phyloP scores from a whole-genome alignment of 768 basidiomycete genomes.

The Sistotremastrum niveocremeum region DNA sequence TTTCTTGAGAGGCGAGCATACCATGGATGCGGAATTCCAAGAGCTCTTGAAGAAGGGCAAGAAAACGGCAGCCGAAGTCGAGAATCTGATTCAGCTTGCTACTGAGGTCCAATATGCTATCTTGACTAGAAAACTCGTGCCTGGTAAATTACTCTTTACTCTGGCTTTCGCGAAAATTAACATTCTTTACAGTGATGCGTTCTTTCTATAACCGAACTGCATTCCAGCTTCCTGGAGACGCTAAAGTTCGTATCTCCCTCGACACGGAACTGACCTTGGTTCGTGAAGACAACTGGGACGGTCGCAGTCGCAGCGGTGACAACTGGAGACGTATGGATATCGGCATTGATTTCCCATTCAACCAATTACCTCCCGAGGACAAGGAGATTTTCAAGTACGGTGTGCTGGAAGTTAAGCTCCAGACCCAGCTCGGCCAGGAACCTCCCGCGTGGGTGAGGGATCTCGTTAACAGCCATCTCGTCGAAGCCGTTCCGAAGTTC shows the following conservation, averaged over 20 bases:
- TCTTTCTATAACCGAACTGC: slow-evolving; percentile 99
- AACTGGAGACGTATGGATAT: slow-evolving; percentile 96
- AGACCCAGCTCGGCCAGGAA: slow-evolving; percentile 91
- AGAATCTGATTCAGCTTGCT: slow-evolving; percentile 92
- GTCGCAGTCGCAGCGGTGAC: slow-evolving; percentile 51
- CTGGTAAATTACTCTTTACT: slow-evolving; percentile 41
- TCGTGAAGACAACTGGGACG: slow-evolving; percentile 96
- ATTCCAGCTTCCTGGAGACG: slow-evolving; percentile 97
- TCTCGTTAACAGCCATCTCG: slow-evolving; percentile 87
- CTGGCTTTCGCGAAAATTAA: slow-evolving; percentile 1
- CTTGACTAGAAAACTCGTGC: slow-evolving; percentile 63
- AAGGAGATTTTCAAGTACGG: slow-evolving; percentile 91
- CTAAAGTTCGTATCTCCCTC: slow-evolving; percentile 95
- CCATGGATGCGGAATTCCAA: slow-evolving; percentile 87
- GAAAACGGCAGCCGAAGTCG: slow-evolving; percentile 85
- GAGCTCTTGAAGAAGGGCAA: slow-evolving; percentile 77
- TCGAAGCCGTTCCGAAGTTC: slow-evolving; percentile 97
- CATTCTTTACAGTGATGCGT: slow-evolving; percentile 55
- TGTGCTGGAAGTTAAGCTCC: slow-evolving; percentile 92
- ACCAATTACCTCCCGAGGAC: slow-evolving; percentile 58
- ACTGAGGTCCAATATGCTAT: slow-evolving; percentile 92
- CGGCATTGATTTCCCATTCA: slow-evolving; percentile 85
- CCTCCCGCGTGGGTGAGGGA: slow-evolving; percentile 95
- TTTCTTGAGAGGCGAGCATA: slow-evolving; percentile 82
- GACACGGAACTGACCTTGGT: slow-evolving; percentile 93